Evolutionary conservation across 1,284 basidiomycete genomes (phyloP).

Genomic region (Cutaneotrichosporon curvatum): DNA sequence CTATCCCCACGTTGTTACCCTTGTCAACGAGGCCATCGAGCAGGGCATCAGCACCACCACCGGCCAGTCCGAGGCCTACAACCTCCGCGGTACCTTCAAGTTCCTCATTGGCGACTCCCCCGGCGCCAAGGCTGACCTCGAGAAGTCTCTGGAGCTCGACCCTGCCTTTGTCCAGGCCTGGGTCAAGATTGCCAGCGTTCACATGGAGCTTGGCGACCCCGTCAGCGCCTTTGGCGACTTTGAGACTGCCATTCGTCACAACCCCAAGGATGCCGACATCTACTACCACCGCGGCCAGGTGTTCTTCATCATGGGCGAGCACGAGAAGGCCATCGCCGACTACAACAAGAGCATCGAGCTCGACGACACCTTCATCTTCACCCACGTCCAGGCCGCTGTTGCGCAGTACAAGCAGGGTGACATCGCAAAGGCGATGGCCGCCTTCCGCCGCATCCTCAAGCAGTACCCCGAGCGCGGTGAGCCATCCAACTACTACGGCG

Average conservation of each 20-base stretch:
- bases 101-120: constrained; percentile 82
- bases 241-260: constrained; percentile 76
- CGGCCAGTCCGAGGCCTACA: constrained; percentile 79
- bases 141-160: constrained; percentile 65
- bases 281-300: constrained; percentile 99
- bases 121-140: constrained; percentile 79
- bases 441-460: constrained; percentile 74
- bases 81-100: constrained; percentile 94
- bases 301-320: constrained; percentile 92
- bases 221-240: constrained; percentile 82
- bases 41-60: constrained; percentile 74
- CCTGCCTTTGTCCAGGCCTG: constrained; percentile 80
- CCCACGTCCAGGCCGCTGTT: constrained; percentile 84
- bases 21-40: constrained; percentile 79
- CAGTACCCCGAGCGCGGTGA: constrained; percentile 77
- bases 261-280: constrained; percentile 85
- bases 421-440: constrained; percentile 72
- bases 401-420: constrained; percentile 90
- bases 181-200: constrained; percentile 94
- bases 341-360: constrained; percentile 82
- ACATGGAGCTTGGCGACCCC: constrained; percentile 87
- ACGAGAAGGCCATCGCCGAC: constrained; percentile 74
- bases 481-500: constrained; percentile 89
- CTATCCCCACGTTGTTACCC: constrained; percentile 71
- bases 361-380: constrained; percentile 55